phyloP scores from a whole-genome alignment of 306 rosid genomes.

The Vigna radiata region DNA sequence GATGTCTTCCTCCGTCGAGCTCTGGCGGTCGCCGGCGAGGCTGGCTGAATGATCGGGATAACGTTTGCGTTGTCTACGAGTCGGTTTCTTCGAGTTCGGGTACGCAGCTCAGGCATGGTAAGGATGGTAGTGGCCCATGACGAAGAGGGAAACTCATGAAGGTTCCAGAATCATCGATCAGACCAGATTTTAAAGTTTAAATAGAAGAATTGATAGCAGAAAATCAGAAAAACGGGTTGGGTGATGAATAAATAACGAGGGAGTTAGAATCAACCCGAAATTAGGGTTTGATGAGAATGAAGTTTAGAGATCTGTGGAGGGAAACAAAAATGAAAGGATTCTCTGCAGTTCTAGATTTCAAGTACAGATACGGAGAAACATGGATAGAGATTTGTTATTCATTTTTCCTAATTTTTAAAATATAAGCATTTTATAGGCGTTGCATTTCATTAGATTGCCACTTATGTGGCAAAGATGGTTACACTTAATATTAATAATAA shows the following conservation, averaged over 20 bases:
- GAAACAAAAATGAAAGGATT: conserved; percentile 44
- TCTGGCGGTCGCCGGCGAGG: conserved; percentile 37
- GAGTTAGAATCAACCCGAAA: not conserved
- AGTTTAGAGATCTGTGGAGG: conserved; percentile 65
- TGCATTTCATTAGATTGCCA: not conserved
- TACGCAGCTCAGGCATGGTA: conserved; percentile 66
- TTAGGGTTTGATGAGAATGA: conserved; percentile 48
- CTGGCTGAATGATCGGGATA: conserved; percentile 43
- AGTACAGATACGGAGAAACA: conserved; percentile 30
- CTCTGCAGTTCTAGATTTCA: conserved; percentile 43
- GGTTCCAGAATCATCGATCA: conserved; percentile 50
- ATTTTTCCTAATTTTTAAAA: not conserved
- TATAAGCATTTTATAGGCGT: not conserved
- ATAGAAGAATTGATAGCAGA: not conserved
- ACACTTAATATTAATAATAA: too few relatives aligned
- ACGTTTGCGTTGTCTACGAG: conserved; percentile 39
- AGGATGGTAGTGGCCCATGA: conserved; percentile 55
- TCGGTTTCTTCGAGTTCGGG: conserved; percentile 51
- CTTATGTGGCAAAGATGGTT: too few relatives aligned
- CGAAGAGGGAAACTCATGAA: conserved; percentile 50
- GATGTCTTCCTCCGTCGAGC: conserved; percentile 43
- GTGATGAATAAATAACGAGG: not conserved
- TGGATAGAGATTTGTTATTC: not conserved
- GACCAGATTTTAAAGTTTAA: not conserved
- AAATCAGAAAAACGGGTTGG: not conserved